Evolutionary conservation across 768 basidiomycete species (phyloP), one percentile per base, ranked within the genome.

Genomic region (Lactarius vividus): DNA sequence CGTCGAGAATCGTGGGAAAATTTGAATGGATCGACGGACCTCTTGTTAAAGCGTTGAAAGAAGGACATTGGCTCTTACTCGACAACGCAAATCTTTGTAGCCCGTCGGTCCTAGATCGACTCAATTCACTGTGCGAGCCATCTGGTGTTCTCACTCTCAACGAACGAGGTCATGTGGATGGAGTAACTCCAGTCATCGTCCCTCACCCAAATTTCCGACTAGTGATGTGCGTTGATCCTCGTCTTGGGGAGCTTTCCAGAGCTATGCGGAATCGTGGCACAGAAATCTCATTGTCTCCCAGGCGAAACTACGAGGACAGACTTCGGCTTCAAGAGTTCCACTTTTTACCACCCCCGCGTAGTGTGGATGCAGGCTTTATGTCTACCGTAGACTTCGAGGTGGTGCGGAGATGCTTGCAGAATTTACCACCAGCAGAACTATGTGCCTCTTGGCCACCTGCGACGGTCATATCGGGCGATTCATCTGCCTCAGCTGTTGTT

Each of bases 201-300:
- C 96, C 97, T 2, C 96, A 98, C 74, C 86, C 89, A 2, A 81
- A 88, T 70, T 99, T 99, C 78, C 85, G 96, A 31, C 79, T 99
- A 6, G 90, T 98, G 77, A 96, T 99, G 94, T 85, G 88, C 2
- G 87, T 96, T 59, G 93, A 99, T 73, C 91, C 94, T 33, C 88
- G 88, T 67, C 83, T 89, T 67, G 97, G 97, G 54, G 97, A 99
- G 76, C 79, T 98, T 13, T 98, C 97, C 1, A 84, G 97, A 42
- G 97, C 97, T 2, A 99, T 99, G 97, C 89, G 97, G 29, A 99
- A 99, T 77, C 87, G 97, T 63, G 96, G 96, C 20, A 80, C 97
- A 40, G 97, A 99, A 76, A 83, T 98, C 56, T 83, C 33, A 71
- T 94, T 61, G 61, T 81, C 11, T 59, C 65, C n/a, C 15, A 52